phyloP scores from a whole-genome alignment of 2,329 filamentous ascomycete genomes.

The Biscogniauxia sp. region DNA sequence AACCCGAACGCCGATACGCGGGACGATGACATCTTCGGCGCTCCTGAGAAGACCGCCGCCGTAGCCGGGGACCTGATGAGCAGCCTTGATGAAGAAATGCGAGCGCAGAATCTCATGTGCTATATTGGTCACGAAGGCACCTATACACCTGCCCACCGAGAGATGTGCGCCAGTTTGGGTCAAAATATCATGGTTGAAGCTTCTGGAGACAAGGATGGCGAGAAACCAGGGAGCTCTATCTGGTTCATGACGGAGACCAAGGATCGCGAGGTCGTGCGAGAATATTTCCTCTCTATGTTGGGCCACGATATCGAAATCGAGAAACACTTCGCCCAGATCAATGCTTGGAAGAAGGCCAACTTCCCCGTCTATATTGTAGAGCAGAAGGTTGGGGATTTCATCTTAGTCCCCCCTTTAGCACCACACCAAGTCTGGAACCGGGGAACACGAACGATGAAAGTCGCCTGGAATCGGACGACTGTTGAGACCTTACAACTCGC shows the following conservation, averaged over 20 bases:
- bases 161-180: conserved; percentile 95
- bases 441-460: conserved; percentile 93
- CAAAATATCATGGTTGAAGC: conserved; percentile 99
- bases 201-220: conserved; percentile 69
- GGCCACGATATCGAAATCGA: conserved; percentile 97
- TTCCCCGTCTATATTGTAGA: conserved; percentile 93
- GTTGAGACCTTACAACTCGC: conserved; percentile 87
- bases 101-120: conserved; percentile 95
- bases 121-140: conserved; percentile 98
- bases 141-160: conserved; percentile 89
- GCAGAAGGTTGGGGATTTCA: conserved; percentile 86
- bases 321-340: conserved; percentile 92
- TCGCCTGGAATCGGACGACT: conserved; percentile 95
- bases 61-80: conserved; percentile 93
- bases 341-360: conserved; percentile 91
- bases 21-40: conserved; percentile 45
- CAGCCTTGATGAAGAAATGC: conserved; percentile 80
- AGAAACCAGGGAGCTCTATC: conserved; percentile 83
- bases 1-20: conserved; percentile 23
- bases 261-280: conserved; percentile 83
- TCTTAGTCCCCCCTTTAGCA: conserved; percentile 89
- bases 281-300: conserved; percentile 89
- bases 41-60: conserved; percentile 56
- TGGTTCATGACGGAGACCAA: conserved; percentile 99
- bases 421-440: conserved; percentile 99